Evolutionary conservation across 2,329 filamentous ascomycete species (phyloP), one percentile per base, ranked within the genome.

Genomic region (Colletotrichum graminicola): DNA sequence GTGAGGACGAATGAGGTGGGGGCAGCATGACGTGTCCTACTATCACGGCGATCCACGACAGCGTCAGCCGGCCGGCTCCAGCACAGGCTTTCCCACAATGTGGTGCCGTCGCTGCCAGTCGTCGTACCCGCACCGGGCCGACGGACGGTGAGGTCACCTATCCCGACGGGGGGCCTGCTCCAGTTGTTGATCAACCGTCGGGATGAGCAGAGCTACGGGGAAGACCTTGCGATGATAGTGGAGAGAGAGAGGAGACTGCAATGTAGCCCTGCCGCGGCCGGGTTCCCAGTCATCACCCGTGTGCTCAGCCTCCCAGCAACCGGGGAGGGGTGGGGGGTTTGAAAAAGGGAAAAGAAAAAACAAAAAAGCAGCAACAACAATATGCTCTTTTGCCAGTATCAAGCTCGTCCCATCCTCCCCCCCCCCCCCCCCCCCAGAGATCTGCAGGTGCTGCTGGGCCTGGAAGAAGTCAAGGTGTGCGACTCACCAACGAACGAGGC

Each of bases 401-500:
- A 47, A 49, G n/a, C n/a, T 36, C 63, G 26, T 71, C 57, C 23
- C 57, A 52, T 32, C 34, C n/a, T n/a, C n/a, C n/a, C n/a, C n/a
- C n/a, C n/a, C n/a, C n/a, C n/a, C n/a, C n/a, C n/a, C n/a, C n/a
- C n/a, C 51, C 52, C 59, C 68, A 64, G 64, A 57, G 64, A 71
- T 71, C 57, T 57, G 59, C 68, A 59, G 18, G 52, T 34, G 52
- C 57, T 59, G 66, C 32, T 59, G 36, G 21, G 45, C 11, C 36
- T 41, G 54, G 47, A 36, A 63, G 29, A 23, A 36, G 32, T 34
- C 39, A 14, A 55, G 23, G 43, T 51, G 56, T 59, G 43, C 43
- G 23, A 59, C 59, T 36, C 34, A 29, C 64, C 62, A 71, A 71
- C 64, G 68, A 71, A 71, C 64, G 43, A 59, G 68, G 65, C 68